phyloP scores from a whole-genome alignment of 768 basidiomycete genomes.

The Russula abietina region DNA sequence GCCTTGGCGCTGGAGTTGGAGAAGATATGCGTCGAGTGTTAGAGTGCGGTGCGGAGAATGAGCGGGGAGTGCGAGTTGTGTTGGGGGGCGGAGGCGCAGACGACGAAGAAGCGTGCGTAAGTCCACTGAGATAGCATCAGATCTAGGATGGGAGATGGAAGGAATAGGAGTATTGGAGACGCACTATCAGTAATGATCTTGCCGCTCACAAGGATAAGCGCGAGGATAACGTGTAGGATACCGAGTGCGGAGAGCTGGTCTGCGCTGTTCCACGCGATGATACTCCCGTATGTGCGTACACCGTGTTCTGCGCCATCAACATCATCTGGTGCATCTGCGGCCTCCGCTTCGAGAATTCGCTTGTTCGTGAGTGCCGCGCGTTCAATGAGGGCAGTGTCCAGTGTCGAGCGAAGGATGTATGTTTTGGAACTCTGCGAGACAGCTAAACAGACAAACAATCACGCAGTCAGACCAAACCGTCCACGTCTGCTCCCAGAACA shows the following conservation, averaged over 20 bases:
- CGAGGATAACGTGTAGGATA: slow-evolving; percentile 73
- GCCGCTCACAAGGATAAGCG: slow-evolving; percentile 78
- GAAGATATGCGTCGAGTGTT: slow-evolving; percentile 61
- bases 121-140: slow-evolving; percentile 45
- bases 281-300: slow-evolving; percentile 52
- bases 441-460: slow-evolving; percentile 32
- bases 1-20: slow-evolving; percentile 56
- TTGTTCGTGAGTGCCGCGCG: slow-evolving; percentile 48
- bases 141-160: background rate
- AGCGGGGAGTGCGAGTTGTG: slow-evolving; percentile 45
- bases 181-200: slow-evolving; percentile 67
- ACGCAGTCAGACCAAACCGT: background rate
- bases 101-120: slow-evolving; percentile 64
- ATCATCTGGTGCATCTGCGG: slow-evolving; percentile 44
- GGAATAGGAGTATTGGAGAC: slow-evolving; percentile 27
- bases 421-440: slow-evolving; percentile 60
- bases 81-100: slow-evolving; percentile 52
- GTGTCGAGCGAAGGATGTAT: slow-evolving; percentile 75
- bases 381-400: slow-evolving; percentile 58
- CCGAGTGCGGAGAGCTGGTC: slow-evolving; percentile 69
- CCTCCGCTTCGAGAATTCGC: slow-evolving; percentile 38
- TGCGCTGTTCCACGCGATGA: slow-evolving; percentile 64
- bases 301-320: slow-evolving; percentile 46
- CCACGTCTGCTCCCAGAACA: background rate
- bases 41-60: slow-evolving; percentile 46